These are phyloP conservation scores for Kluyveromyces siamensis DNA, from an alignment of 805 yeast genomes.

Conservation along the genomic window DNA sequence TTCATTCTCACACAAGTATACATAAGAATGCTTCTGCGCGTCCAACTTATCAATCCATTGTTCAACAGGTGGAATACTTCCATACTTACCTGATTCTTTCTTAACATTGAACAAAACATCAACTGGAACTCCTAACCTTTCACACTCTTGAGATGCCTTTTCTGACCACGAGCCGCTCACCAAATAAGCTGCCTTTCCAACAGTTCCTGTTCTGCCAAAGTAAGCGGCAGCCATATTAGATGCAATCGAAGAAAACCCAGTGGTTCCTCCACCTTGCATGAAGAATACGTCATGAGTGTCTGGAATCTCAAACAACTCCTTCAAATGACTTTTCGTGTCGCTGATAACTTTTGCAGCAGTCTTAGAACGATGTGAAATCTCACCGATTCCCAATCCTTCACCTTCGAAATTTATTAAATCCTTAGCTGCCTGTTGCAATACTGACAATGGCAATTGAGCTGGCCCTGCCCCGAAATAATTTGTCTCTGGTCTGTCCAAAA, in stretches of 20 bases:
- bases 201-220: constrained; percentile 62
- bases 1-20: constrained; percentile 93
- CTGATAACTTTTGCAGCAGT: constrained; percentile 74
- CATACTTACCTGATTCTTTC: constrained; percentile 46
- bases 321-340: constrained; percentile 60
- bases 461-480: constrained; percentile 98
- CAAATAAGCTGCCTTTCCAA: constrained; percentile 76
- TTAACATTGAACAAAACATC: constrained; percentile 63
- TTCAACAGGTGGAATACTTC: constrained; percentile 54
- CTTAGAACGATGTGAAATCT: constrained; percentile 88
- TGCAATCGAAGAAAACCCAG: constrained; percentile 84
- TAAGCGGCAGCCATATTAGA: constrained; percentile 72
- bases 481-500: constrained; percentile 59
- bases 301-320: constrained; percentile 62
- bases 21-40: constrained; percentile 57
- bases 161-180: constrained; percentile 93
- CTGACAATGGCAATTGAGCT: constrained; percentile 77
- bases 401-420: constrained; percentile 68
- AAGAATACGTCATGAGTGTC: constrained; percentile 92
- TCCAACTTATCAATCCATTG: constrained; percentile 50
- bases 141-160: constrained; percentile 81
- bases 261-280: constrained; percentile 97
- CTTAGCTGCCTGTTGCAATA: constrained; percentile 76
- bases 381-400: constrained; percentile 83
- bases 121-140: constrained; percentile 68